Base-by-base conservation (phyloP, 768 basidiomycete genomes). In the Tubosaeta brunneosetosa region DNA sequence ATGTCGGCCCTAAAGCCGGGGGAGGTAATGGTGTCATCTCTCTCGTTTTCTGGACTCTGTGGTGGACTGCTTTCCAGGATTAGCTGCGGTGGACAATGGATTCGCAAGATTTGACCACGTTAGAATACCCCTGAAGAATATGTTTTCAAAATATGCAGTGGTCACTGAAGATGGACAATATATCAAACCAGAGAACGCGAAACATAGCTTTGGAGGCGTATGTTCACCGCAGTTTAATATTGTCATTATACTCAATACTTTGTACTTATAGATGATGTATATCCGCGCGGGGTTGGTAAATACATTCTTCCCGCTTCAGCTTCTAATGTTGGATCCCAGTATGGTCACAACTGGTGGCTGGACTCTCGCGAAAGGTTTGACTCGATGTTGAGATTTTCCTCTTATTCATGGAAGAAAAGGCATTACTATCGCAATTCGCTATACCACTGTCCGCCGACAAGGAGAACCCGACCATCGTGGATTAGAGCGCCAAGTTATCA, bases 201-300 rank as follows among this genome's bases (percentile, higher is more conserved):
- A 88, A 63, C 69, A 89, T 25, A 85, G 84, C 56, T 89, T 87
- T 55, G 84, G 84, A 47, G 86, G 87, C 3, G 86, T 88, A 62
- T 61, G 82, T 77, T 11, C 31, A 11, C 16, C 17, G 10, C 17
- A 5, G 19, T 36, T 22, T 51, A 6, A 22, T 32, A 13, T 11
- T 16, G 17, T 42, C 27, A 22, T 22, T 17, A 4, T 32, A 38
- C 34, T 55, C 25, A 49, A 40, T 11, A 22, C 1, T 36, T 29
- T 22, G 22, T 22, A 22, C 36, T 14, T 3, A 8, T 3, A 87
- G 86, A 88, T 89, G 86, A 64, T 88, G 45, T 85, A 84, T 62
- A 85, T 87, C 47, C 82, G 86, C 12, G 78, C 86, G 26, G 73
- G 70, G 85, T 86, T 61, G 55, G 9, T 16, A 32, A 10, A 27